Evolutionary conservation across 192 early-diverging fungal species (phyloP), one percentile per base, ranked within the genome.

Genomic region (Oehlia diaphana): DNA sequence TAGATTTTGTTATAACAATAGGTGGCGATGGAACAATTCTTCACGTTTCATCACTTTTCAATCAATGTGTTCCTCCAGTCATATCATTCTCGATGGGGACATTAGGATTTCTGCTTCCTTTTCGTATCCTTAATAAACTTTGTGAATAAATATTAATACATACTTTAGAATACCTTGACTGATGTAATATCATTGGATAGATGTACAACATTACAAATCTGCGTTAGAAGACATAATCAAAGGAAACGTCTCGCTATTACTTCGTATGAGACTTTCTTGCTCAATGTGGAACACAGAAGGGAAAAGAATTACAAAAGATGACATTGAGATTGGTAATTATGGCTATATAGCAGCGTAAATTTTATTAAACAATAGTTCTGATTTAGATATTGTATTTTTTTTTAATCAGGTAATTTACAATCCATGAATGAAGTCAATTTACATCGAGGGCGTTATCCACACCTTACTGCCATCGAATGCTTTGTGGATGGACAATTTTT

Each of bases 11-110:
- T 7, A 87, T 97, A n/a, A 95, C 95, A n/a, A 86, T 97, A 12
- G 96, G 95, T 47, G 95, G 96, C 37, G 96, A 97, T 79, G 96
- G 96, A 28, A 97, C 96, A 7, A 93, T 97, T 66, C 87, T 97
- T 72, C 95, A 97, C 78, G 86, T 93, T 2, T 94, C 94, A 3
- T 94, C 92, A 10, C 82, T 97, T 37, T 97, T 97, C 82, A 87
- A 88, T 19, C 81, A 84, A 28, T 83, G 86, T 13, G 92, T 92
- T 9, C 96, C 96, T 31, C 96, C 96, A 10, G 91, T 98, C n/a
- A 84, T 97, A 63, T 95, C 95, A 10, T 98, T 98, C 71, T 98
- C 96, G 10, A 87, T 98, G 86, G 96, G 96, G 13, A 96, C 96
- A 6, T 82, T 98, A 3, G 95, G 96, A 0, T 98, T 98, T 77